phyloP scores from a whole-genome alignment of 2,329 filamentous ascomycete species.

The Waltergamsia citrina region DNA sequence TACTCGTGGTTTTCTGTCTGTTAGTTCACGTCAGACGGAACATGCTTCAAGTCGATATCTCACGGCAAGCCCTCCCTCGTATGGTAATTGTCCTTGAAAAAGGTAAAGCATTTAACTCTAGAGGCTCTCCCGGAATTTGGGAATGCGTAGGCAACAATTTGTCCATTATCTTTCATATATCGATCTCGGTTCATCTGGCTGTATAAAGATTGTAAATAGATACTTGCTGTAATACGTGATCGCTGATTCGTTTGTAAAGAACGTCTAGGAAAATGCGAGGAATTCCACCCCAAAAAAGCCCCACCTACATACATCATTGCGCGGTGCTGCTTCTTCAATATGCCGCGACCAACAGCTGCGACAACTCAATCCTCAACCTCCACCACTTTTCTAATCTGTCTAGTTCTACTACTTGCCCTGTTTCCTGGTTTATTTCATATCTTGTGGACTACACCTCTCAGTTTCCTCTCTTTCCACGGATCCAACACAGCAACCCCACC shows the following conservation, averaged over 20 bases:
- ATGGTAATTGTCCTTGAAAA: too few species aligned
- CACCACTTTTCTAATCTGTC: constrained; percentile 31
- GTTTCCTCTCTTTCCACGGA: constrained; percentile 21
- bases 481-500: constrained; percentile 16
- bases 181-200: background rate
- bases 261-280: background rate
- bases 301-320: constrained; percentile 3
- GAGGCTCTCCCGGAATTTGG: background rate
- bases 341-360: constrained; percentile 13
- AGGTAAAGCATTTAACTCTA: too few species aligned
- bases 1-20: too few species aligned
- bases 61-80: too few species aligned
- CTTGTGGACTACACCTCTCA: constrained; percentile 38
- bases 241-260: background rate
- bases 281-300: background rate
- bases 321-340: background rate
- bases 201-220: background rate
- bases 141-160: background rate
- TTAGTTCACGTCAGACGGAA: too few species aligned
- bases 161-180: background rate
- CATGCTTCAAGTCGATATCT: too few species aligned
- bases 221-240: background rate
- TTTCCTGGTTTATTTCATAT: constrained; percentile 45
- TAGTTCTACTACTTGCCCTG: constrained; percentile 38
- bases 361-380: constrained; percentile 16